Evolutionary conservation across 352 stramenopile species (phyloP).

Genomic region (Albugo candida): DNA sequence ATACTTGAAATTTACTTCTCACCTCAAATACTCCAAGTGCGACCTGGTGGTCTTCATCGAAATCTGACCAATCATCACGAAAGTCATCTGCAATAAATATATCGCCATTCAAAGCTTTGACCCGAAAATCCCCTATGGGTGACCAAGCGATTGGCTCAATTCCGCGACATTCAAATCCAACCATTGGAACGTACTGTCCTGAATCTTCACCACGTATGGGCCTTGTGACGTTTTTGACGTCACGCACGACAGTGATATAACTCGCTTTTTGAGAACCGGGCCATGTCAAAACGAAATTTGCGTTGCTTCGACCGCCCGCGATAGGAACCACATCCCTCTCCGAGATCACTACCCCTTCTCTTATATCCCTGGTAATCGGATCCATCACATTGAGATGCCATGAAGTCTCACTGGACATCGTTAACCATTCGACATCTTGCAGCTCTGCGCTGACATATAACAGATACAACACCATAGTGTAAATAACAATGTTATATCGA

Average conservation of each 20-base stretch:
- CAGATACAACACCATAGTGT: slow-evolving; percentile 63
- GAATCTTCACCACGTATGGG: slow-evolving; percentile 32
- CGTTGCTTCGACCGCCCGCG: slow-evolving; percentile 43
- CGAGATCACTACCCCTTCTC: slow-evolving; percentile 60
- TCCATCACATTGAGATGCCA: slow-evolving; percentile 79
- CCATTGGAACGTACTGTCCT: slow-evolving; percentile 56
- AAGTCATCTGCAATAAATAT: slow-evolving; percentile 69
- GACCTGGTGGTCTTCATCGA: slow-evolving; percentile 60
- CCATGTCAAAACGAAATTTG: slow-evolving; percentile 76
- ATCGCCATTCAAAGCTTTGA: slow-evolving; percentile 30
- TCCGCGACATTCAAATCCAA: slow-evolving; percentile 73
- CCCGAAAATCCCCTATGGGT: slow-evolving; percentile 52
- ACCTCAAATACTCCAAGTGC: slow-evolving; percentile 58
- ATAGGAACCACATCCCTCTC: slow-evolving; percentile 62
- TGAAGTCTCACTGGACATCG: slow-evolving; percentile 37
- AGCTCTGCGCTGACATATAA: slow-evolving; percentile 77
- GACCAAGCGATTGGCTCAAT: slow-evolving; percentile 68
- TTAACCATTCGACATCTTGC: slow-evolving; percentile 65
- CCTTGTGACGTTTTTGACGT: slow-evolving; percentile 75
- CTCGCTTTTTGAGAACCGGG: slow-evolving; percentile 57
- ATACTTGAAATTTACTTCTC: slow-evolving; percentile 65
- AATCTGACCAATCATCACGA: slow-evolving; percentile 71
- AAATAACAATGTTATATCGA: too few species aligned
- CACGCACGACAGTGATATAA: slow-evolving; percentile 63
- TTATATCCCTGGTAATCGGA: slow-evolving; percentile 48